Evolutionary conservation across 192 early-diverging fungal genomes (phyloP).

Genomic region (Rhizophagus prolifer): DNA sequence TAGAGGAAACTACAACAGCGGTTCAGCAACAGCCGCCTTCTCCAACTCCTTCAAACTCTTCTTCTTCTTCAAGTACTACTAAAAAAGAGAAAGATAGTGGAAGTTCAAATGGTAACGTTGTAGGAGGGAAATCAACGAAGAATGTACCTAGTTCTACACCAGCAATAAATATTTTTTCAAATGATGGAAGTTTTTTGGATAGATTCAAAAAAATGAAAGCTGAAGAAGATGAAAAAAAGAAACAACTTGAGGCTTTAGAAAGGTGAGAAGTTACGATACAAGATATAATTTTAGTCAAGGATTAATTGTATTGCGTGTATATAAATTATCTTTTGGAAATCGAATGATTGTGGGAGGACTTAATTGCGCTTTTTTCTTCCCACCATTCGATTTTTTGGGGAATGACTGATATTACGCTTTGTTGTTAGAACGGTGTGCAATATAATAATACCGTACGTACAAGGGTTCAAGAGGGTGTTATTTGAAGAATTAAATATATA

Average conservation of each 20-base stretch:
- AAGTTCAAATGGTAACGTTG: not conserved
- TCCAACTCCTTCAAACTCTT: slow-evolving; percentile 15
- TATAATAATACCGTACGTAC: not conserved
- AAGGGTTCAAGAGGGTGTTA: not conserved
- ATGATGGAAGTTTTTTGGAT: slow-evolving; percentile 36
- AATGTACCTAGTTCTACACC: slow-evolving; percentile 34
- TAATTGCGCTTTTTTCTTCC: not conserved
- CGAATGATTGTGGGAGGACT: not conserved
- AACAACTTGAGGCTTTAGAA: slow-evolving; percentile 32
- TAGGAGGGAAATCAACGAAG: slow-evolving; percentile 4
- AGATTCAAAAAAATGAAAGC: slow-evolving; percentile 37
- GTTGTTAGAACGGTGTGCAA: not conserved
- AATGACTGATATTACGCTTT: not conserved
- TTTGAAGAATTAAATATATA: not conserved
- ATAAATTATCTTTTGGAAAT: not conserved
- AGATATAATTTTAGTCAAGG: not conserved
- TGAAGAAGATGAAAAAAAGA: slow-evolving; percentile 33
- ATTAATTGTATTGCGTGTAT: not conserved
- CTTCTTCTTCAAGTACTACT: not conserved
- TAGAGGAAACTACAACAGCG: not conserved
- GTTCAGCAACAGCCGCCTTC: slow-evolving; percentile 1
- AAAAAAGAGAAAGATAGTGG: slow-evolving; percentile 9
- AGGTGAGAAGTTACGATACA: slow-evolving; percentile 31
- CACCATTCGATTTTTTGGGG: not conserved
- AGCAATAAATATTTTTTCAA: slow-evolving; percentile 36